Conservation (phyloP, 306 rosid species). For the Prunus mongolica region DNA sequence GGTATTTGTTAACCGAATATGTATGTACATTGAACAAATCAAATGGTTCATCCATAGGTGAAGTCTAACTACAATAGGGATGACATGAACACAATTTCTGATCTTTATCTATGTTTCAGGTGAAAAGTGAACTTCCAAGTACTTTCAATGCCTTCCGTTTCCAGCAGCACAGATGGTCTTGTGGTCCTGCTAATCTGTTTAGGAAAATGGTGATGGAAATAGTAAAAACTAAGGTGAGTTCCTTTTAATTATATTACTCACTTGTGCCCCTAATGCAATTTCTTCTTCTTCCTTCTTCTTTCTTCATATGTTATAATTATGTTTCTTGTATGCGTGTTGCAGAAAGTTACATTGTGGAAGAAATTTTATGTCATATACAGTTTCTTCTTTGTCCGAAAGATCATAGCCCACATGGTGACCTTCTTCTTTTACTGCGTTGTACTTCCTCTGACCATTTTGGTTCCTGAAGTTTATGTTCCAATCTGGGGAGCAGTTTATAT, state of each 20-base stretch:
- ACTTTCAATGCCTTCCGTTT: constrained; percentile 96
- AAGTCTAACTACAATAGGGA: too few species aligned
- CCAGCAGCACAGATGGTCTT: constrained; percentile 99
- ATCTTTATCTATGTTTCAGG: constrained; percentile 33
- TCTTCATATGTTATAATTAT: constrained; percentile 3
- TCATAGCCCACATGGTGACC: constrained; percentile 94
- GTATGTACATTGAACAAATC: background rate
- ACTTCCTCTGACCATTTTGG: constrained; percentile 88
- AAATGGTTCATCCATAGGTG: background rate
- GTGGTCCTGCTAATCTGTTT: constrained; percentile 97
- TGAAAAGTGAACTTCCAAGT: constrained; percentile 97
- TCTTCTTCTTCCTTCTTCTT: background rate
- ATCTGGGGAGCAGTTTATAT: constrained; percentile 99
- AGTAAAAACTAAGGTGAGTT: constrained; percentile 66
- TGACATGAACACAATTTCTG: background rate
- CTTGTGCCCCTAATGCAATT: background rate
- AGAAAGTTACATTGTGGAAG: constrained; percentile 93
- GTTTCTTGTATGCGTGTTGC: constrained; percentile 19
- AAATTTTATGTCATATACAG: constrained; percentile 92
- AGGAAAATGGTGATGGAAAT: constrained; percentile 98
- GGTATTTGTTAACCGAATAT: constrained; percentile 32
- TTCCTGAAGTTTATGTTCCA: constrained; percentile 95
- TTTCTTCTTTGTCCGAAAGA: constrained; percentile 92
- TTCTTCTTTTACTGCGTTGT: constrained; percentile 92
- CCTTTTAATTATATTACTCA: background rate